Evolutionary conservation across 2,329 filamentous ascomycete genomes (phyloP), one percentile per base, ranked within the genome.

Genomic region (Escovopsis sp.): DNA sequence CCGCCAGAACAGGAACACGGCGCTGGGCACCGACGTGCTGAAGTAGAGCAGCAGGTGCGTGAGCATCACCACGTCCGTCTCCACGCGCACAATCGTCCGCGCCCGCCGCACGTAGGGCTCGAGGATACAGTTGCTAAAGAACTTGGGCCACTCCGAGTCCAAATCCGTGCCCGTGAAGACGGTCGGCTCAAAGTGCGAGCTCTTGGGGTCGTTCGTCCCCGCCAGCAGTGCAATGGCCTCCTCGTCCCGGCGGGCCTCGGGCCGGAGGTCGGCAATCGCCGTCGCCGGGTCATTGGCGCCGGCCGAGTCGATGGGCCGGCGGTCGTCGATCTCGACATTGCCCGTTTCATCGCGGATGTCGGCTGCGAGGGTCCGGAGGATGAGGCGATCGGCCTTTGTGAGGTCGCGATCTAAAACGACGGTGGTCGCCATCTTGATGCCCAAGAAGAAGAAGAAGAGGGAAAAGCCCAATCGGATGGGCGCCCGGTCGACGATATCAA

Each of bases 51-150:
- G 56, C 19, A 89, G 68, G 57, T 89, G 83, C 0, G 81, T 85
- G 43, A 88, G 59, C 69, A 89, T 85, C 38, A 87, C 73, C 15
- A 88, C 80, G 56, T 89, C 84, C 1, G 80, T 82, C 43, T 75
- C 69, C 45, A 74, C 65, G 12, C 82, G 77, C 9, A 82, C 78
- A 19, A 80, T 58, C 3, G 55, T 59, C 36, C 65, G 66, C 1
- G 74, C 80, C 53, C 69, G 61, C 12, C 60, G 57, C 39, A 78
- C 62, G 55, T 84, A 85, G 1, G 77, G 74, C 35, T 68, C 63
- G 15, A 85, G 61, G 2, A 80, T 26, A 47, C 69, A 67, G 35
- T 60, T 59, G 54, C 72, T 61, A 38, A 74, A 45, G 5, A 63
- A 58, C 1, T 54, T 53, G 41, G 57, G 59, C 28, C 15, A 10